Percentiles rank a stretch among this genome's conserved stretches.
Conservation (phyloP, 441 rosid genomes). For the Biscutella auriculata region DNA sequence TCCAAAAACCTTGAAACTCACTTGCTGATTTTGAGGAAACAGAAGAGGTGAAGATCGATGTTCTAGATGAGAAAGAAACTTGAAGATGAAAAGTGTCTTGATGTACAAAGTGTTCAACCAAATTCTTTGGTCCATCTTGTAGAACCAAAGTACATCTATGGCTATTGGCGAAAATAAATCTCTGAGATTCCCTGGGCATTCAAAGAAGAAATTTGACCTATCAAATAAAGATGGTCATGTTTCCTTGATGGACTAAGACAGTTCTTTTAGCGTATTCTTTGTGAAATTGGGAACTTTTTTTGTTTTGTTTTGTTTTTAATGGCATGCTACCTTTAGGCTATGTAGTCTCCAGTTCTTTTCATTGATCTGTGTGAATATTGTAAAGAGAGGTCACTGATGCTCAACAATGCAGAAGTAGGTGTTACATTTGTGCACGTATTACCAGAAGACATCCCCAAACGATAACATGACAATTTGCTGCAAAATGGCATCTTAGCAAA, state of each 20-base stretch:
- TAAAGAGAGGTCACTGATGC: conserved; percentile 75
- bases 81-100: conserved; percentile 59
- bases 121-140: conserved; percentile 77
- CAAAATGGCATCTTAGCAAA: no score
- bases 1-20: neutral
- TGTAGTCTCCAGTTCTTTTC: no score
- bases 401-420: no score
- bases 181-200: conserved; percentile 78
- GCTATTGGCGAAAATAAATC: conserved; percentile 77
- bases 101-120: conserved; percentile 60
- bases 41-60: conserved; percentile 58
- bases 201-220: conserved; percentile 90
- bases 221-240: conserved; percentile 80
- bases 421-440: no score
- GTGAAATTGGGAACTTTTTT: neutral
- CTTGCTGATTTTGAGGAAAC: conserved; percentile 63
- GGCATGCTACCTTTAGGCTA: no score
- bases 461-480: no score
- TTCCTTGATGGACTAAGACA: conserved; percentile 82
- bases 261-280: no score
- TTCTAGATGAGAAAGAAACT: conserved; percentile 70
- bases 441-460: no score
- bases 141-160: conserved; percentile 52
- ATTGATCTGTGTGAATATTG: conserved; percentile 41
- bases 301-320: neutral